Conservation (phyloP, 2,329 filamentous ascomycete genomes). For the Elsinoe necatrix region DNA sequence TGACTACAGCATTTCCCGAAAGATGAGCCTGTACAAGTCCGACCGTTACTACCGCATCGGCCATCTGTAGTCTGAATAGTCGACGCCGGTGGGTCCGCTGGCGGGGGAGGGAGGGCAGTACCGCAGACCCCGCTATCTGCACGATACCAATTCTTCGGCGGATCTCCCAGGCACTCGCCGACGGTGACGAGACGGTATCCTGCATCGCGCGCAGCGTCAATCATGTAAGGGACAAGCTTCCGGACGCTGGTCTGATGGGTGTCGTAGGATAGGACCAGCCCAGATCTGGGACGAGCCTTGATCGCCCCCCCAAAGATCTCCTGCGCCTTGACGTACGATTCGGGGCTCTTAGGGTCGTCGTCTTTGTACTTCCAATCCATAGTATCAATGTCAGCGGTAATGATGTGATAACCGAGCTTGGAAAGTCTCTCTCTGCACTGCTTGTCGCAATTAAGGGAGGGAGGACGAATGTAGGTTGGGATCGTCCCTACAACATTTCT, state of each 20-base stretch:
- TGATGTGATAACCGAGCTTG: slow-evolving; percentile 15
- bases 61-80: not conserved
- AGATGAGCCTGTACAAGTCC: not conserved
- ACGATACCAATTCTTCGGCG: not conserved
- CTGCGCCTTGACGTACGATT: not conserved
- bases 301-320: not conserved
- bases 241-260: not conserved
- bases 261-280: not conserved
- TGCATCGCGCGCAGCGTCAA: not conserved
- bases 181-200: not conserved
- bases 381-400: slow-evolving; percentile 13
- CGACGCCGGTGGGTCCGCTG: not conserved
- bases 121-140: not conserved
- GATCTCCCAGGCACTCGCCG: not conserved
- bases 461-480: slow-evolving; percentile 16
- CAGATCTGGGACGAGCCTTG: not conserved
- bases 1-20: not conserved
- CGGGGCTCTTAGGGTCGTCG: not conserved
- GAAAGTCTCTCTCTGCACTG: slow-evolving; percentile 10
- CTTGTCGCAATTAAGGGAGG: slow-evolving; percentile 14
- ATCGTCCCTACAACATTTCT: slow-evolving; percentile 15
- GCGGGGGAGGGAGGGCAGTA: not conserved
- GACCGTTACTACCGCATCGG: not conserved
- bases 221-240: not conserved
- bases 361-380: slow-evolving; percentile 9